phyloP scores from a whole-genome alignment of 2,329 filamentous ascomycete species.

The Aspergillus sclerotialis region DNA sequence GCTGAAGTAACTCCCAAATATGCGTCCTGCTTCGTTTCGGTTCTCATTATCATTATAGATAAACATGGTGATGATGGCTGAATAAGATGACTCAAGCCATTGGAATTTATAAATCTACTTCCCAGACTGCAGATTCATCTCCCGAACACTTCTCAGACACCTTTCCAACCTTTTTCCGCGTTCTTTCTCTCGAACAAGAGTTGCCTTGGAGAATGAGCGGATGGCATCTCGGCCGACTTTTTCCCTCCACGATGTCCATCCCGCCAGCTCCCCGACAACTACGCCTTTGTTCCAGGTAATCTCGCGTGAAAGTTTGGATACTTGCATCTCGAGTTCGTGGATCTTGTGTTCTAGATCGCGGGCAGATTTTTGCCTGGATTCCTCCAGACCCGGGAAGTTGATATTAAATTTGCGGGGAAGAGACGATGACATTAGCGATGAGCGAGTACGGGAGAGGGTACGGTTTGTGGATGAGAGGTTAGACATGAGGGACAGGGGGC shows the following conservation, averaged over 20 bases:
- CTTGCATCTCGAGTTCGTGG: conserved; percentile 61
- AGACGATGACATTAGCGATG: conserved; percentile 60
- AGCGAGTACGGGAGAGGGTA: conserved; percentile 69
- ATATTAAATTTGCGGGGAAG: conserved; percentile 40
- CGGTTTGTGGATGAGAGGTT: conserved; percentile 69
- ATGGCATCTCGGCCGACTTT: conserved; percentile 68
- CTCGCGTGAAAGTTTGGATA: conserved; percentile 69
- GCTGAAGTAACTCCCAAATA: background rate
- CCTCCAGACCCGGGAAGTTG: conserved; percentile 58
- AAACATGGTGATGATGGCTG: background rate
- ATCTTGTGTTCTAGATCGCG: conserved; percentile 80
- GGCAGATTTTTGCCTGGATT: conserved; percentile 72
- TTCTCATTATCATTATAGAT: conserved; percentile 1
- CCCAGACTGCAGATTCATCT: conserved; percentile 15
- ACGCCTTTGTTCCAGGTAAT: conserved; percentile 88
- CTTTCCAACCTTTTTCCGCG: conserved; percentile 73
- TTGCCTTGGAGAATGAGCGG: conserved; percentile 65
- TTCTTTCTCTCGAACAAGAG: conserved; percentile 73
- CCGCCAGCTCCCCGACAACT: conserved; percentile 82
- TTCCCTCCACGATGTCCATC: conserved; percentile 87
- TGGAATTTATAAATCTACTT: conserved; percentile 8
- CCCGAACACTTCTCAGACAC: conserved; percentile 59
- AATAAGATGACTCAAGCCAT: background rate
- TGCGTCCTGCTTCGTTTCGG: background rate
- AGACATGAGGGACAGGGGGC: conserved; percentile 69